Conservation (phyloP, 164 flowering plant species). For the Sextonia rubra region DNA sequence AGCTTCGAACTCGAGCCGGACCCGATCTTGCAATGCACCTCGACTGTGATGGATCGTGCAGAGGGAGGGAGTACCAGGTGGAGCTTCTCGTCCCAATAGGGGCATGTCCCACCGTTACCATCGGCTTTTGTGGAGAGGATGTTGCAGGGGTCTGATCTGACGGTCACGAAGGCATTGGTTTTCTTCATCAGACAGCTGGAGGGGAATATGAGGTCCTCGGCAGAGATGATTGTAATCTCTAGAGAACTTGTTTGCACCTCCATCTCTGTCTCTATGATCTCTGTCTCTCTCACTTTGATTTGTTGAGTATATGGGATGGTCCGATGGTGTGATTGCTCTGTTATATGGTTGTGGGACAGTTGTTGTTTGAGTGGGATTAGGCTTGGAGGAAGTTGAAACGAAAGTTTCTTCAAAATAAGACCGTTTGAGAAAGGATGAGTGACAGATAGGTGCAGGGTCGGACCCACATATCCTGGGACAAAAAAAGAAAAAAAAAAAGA, state of each 20-base stretch:
- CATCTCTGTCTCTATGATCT: no score
- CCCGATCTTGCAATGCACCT: conserved; percentile 1
- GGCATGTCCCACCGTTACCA: conserved; percentile 34
- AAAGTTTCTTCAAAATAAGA: no score
- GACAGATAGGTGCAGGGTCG: no score
- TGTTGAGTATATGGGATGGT: neutral
- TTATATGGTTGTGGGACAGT: no score
- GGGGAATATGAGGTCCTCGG: conserved; percentile 24
- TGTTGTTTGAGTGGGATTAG: no score
- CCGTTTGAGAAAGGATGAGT: no score
- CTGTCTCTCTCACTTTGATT: no score
- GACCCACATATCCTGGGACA: no score
- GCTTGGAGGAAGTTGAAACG: no score
- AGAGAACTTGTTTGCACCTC: conserved; percentile 8
- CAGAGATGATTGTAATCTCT: conserved; percentile 44
- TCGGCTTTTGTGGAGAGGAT: conserved; percentile 17
- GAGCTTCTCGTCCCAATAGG: conserved; percentile 45
- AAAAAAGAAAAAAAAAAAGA: no score
- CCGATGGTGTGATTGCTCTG: no score
- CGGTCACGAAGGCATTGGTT: conserved; percentile 23
- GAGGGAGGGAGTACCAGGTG: neutral
- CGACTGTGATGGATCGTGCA: neutral
- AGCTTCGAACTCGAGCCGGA: neutral
- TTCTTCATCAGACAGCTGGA: conserved; percentile 26
- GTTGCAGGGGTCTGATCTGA: conserved; percentile 16